Evolutionary conservation across 1,284 basidiomycete genomes (phyloP), one percentile per base, ranked within the genome.

Genomic region (Schizopora paradoxa): DNA sequence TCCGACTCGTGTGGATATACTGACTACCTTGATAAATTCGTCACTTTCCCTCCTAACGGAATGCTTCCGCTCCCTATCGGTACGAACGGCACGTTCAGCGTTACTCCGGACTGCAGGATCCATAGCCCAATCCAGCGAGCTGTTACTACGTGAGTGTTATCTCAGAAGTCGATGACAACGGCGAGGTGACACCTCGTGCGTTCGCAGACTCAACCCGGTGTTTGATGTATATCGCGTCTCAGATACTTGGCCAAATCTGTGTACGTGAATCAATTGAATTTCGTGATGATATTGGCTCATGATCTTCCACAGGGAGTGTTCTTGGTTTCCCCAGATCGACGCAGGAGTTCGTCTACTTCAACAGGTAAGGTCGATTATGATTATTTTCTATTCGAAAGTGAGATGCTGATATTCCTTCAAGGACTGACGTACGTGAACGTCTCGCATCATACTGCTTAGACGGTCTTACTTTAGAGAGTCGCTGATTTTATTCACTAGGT

Each of bases 141-240:
- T 3, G 56, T 65, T 14, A 54, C 55, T 2, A 54, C 74, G 77
- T 78, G 51, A 56, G 72, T 51, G 41, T 6, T 6, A 3, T 10
- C 14, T 14, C 36, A 18, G n/a, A n/a, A n/a, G n/a, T n/a, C n/a
- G n/a, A n/a, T n/a, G n/a, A n/a, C n/a, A n/a, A n/a, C n/a, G n/a
- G n/a, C n/a, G n/a, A n/a, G n/a, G n/a, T n/a, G n/a, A n/a, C n/a
- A n/a, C n/a, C 13, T n/a, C 25, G 27, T 36, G 11, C n/a, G n/a
- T n/a, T n/a, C n/a, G n/a, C 41, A 74, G 70, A 11, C 57, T 79
- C 32, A 80, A 82, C 55, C 77, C 78, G 0, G 77, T 70, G 3
- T 80, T 79, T 50, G 68, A 70, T 54, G 58, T 67, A 3, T 69
- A 70, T 50, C 58, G 66, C 2, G 63, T 64, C 34, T 65, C 58